Evolutionary conservation across 768 basidiomycete genomes (phyloP).

Genomic region (Imleria badia): DNA sequence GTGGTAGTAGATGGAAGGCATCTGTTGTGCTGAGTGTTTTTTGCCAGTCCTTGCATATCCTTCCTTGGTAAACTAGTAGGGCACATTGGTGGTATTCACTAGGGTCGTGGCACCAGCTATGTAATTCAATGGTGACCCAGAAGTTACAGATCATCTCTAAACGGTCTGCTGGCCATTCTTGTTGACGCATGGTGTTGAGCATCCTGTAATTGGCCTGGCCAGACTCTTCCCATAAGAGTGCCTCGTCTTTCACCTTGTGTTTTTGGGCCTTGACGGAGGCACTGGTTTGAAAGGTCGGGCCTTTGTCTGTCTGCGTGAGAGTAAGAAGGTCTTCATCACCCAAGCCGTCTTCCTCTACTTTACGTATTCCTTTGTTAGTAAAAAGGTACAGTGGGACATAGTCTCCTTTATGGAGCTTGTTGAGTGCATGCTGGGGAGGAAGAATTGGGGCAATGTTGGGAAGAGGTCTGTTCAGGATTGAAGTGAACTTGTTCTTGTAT

Average conservation of each 20-base stretch:
- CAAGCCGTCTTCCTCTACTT: neutral
- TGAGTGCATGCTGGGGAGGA: neutral
- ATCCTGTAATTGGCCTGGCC: neutral
- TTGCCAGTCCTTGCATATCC: neutral
- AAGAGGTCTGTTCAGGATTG: neutral
- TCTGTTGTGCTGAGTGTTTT: fast-evolving
- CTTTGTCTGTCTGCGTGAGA: neutral
- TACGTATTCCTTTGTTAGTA: neutral
- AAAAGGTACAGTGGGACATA: neutral
- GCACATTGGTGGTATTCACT: neutral
- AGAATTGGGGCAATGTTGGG: fast-evolving
- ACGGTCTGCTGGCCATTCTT: fast-evolving
- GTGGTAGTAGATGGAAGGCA: fast-evolving
- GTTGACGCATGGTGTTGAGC: neutral
- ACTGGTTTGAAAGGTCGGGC: neutral
- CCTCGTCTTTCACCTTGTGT: neutral
- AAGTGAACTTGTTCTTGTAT: neutral
- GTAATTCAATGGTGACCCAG: neutral
- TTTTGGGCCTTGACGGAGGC: neutral
- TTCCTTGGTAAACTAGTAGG: neutral
- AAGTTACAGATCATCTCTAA: fast-evolving
- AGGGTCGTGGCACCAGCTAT: neutral
- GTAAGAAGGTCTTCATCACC: neutral
- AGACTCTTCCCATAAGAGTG: neutral
- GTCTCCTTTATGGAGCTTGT: neutral